Evolutionary conservation across 1,284 basidiomycete species (phyloP).

Genomic region (Phellopilus nigrolimitatus): DNA sequence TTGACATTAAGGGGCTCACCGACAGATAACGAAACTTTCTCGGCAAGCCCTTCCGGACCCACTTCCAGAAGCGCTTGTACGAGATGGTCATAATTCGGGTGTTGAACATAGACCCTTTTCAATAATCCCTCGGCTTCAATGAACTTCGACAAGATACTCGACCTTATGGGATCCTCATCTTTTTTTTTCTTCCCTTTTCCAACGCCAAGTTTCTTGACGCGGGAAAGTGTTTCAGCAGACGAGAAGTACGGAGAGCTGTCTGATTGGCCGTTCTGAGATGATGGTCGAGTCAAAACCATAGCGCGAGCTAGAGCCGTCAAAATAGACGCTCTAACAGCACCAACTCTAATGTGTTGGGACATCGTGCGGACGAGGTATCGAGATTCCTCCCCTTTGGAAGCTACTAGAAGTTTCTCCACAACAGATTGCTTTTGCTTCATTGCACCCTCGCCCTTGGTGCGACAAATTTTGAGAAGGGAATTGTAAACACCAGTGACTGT

Average conservation of each 20-base stretch:
- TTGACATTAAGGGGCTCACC: slow-evolving; percentile 42
- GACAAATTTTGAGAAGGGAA: slow-evolving; percentile 59
- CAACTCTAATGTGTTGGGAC: slow-evolving; percentile 79
- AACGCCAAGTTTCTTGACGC: slow-evolving; percentile 31
- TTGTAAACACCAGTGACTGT: slow-evolving; percentile 62
- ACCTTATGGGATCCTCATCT: slow-evolving; percentile 37
- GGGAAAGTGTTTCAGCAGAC: slow-evolving; percentile 35
- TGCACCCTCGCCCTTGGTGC: slow-evolving; percentile 70
- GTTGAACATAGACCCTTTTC: slow-evolving; percentile 77
- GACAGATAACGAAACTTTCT: slow-evolving; percentile 70
- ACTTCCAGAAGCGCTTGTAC: slow-evolving; percentile 57
- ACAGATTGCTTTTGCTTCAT: slow-evolving; percentile 73
- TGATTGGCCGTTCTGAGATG: slow-evolving; percentile 23
- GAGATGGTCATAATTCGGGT: slow-evolving; percentile 86
- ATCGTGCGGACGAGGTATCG: slow-evolving; percentile 82
- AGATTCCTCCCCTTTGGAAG: slow-evolving; percentile 83
- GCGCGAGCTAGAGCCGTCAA: slow-evolving; percentile 81
- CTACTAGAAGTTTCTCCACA: slow-evolving; percentile 78
- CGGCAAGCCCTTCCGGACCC: slow-evolving; percentile 57
- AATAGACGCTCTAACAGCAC: slow-evolving; percentile 83
- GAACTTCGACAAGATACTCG: slow-evolving; percentile 45
- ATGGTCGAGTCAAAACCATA: slow-evolving; percentile 58
- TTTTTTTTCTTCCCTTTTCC: slow-evolving; percentile 40
- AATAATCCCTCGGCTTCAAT: slow-evolving; percentile 59
- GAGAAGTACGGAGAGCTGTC: slow-evolving; percentile 34